A percentile compares a stretch with the other conserved stretches of the same genome.
Evolutionary conservation across 305 asterid genomes (phyloP).

Genomic region (Fraxinus dipetala): DNA sequence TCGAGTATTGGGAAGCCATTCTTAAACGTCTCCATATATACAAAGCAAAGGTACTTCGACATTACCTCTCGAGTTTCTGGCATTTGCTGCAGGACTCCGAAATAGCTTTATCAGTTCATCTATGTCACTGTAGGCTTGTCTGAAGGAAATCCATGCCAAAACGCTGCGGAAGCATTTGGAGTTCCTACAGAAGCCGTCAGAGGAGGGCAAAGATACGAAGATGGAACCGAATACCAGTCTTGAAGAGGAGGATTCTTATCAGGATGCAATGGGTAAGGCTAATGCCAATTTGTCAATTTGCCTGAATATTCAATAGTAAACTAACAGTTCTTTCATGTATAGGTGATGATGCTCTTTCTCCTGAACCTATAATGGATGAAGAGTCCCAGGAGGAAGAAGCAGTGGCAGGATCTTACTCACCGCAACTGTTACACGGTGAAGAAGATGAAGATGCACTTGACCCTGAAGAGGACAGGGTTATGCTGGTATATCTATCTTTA

Average conservation of each 20-base stretch:
- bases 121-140: conserved; percentile 54
- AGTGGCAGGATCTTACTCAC: conserved; percentile 75
- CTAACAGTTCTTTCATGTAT: conserved; percentile 18
- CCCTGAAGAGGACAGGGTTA: conserved; percentile 76
- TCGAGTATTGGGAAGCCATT: conserved; percentile 74
- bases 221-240: conserved; percentile 31
- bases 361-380: conserved; percentile 41
- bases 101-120: conserved; percentile 24
- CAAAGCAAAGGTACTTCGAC: conserved; percentile 63
- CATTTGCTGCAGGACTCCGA: conserved; percentile 2
- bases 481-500: conserved; percentile 37
- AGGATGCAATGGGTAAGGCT: conserved; percentile 40
- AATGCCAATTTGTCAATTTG: not conserved
- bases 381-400: conserved; percentile 46
- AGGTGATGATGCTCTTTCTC: conserved; percentile 41
- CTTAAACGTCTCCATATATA: conserved; percentile 63
- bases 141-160: conserved; percentile 72
- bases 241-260: conserved; percentile 42
- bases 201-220: conserved; percentile 36
- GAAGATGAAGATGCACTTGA: conserved; percentile 85
- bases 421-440: conserved; percentile 69
- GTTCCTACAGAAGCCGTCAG: conserved; percentile 48
- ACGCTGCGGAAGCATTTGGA: conserved; percentile 63
- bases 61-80: conserved; percentile 18
- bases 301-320: conserved; percentile 15